A percentile compares a stretch with the other conserved stretches of the same genome.
phyloP scores from a whole-genome alignment of 2,329 filamentous ascomycete genomes.

The Stromatinia cepivora region DNA sequence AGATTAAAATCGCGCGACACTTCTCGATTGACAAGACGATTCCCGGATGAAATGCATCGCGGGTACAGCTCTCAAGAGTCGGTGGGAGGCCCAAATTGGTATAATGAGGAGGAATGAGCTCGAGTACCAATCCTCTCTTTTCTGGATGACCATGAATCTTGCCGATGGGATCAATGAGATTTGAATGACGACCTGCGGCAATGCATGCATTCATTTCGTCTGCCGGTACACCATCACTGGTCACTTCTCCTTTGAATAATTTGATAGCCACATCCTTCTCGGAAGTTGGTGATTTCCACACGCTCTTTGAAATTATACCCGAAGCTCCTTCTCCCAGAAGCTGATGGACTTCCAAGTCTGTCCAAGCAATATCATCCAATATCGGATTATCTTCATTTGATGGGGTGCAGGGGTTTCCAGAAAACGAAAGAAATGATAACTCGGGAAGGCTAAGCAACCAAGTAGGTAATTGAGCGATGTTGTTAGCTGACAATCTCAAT shows the following conservation, averaged over 20 bases:
- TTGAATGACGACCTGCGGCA: slow-evolving; percentile 48
- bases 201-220: slow-evolving; percentile 52
- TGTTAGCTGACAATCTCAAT: slow-evolving; percentile 48
- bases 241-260: slow-evolving; percentile 50
- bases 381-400: slow-evolving; percentile 33
- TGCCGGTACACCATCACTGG: slow-evolving; percentile 50
- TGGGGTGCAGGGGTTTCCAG: slow-evolving; percentile 48
- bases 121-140: slow-evolving; percentile 48
- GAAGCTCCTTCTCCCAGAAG: slow-evolving; percentile 49
- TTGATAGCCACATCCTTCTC: slow-evolving; percentile 49
- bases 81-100: slow-evolving; percentile 48
- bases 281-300: slow-evolving; percentile 40
- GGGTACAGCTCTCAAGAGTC: slow-evolving; percentile 48
- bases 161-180: slow-evolving; percentile 49
- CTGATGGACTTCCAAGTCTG: slow-evolving; percentile 44
- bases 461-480: slow-evolving; percentile 43
- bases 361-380: slow-evolving; percentile 46
- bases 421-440: slow-evolving; percentile 50
- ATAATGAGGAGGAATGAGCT: slow-evolving; percentile 49
- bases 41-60: slow-evolving; percentile 45
- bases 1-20: slow-evolving; percentile 44
- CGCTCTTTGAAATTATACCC: slow-evolving; percentile 48
- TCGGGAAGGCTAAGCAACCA: slow-evolving; percentile 50
- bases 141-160: slow-evolving; percentile 46
- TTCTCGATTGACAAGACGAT: slow-evolving; percentile 39